Evolutionary conservation across 1,139 yeast genomes (phyloP), one percentile per base, ranked within the genome.

Genomic region (Suhomyces guaymorum): DNA sequence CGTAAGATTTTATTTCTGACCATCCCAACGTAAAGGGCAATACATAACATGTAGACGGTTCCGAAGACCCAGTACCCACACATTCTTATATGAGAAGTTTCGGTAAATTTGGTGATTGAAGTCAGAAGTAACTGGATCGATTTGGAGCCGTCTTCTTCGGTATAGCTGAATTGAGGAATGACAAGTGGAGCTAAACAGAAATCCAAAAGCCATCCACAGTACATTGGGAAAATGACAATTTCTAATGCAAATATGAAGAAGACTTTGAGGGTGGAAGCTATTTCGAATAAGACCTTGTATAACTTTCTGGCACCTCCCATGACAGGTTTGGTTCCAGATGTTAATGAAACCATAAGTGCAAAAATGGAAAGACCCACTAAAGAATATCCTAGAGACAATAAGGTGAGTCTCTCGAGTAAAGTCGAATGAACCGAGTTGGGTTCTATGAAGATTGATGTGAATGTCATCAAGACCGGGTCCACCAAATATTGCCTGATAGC

Each of bases 21-120:
- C 88, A 89, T 82, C 5, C 95, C 87, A 24, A 92, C 90, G 60
- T 80, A 92, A 32, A 84, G 64, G 1, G 97, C 96, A 62, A 92
- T 81, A 50, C 79, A 69, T 44, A 84, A 80, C 97, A 94, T 90
- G 62, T 88, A 92, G 14, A 73, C 50, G 0, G 96, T 88, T 7
- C 98, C 98, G 22, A 74, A 47, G 3, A 70, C 63, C 96, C 97
- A 90, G 47, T 82, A 81, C 1, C 63, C 25, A 4, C 57, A 27
- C 7, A 43, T 28, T 7, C 52, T 37, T 10, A 43, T 27, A 26
- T 44, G 44, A 9, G 47, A 41, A 4, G 52, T 46, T 33, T 52
- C 56, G 12, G 60, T 47, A 9, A 47, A 32, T 6, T 51, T 52
- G 18, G 44, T 42, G 10, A 50, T 35, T 8, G 68, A 49, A 11